Evolutionary conservation across 305 asterid species (phyloP).

Genomic region (Fraxinus dipetala): DNA sequence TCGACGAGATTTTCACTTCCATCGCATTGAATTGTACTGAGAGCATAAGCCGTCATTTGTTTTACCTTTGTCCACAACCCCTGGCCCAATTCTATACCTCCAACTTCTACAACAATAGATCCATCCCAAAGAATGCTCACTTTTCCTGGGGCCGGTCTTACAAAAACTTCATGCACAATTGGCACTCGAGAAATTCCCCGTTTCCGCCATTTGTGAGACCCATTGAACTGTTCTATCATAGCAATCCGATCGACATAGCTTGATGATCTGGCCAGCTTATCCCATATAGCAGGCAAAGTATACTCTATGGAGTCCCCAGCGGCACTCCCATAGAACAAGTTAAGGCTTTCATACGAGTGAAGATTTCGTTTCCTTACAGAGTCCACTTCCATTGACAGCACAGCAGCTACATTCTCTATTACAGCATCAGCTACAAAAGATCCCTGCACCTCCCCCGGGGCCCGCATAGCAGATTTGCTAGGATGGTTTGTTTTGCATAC

Average conservation of each 20-base stretch:
- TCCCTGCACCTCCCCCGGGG: slow-evolving; percentile 79
- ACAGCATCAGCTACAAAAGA: slow-evolving; percentile 69
- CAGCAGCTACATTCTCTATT: slow-evolving; percentile 59
- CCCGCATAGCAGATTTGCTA: slow-evolving; percentile 76
- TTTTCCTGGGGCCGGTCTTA: slow-evolving; percentile 60
- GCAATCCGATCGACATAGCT: slow-evolving; percentile 35
- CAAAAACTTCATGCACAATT: slow-evolving; percentile 37
- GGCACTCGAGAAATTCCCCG: slow-evolving; percentile 77
- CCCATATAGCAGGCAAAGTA: slow-evolving; percentile 59
- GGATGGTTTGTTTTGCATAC: slow-evolving; percentile 65
- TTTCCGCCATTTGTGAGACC: slow-evolving; percentile 45
- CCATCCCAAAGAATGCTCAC: slow-evolving; percentile 80
- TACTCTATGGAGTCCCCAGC: slow-evolving; percentile 49
- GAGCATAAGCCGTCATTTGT: slow-evolving; percentile 64
- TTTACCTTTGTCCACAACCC: slow-evolving; percentile 84
- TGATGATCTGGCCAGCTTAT: slow-evolving; percentile 48
- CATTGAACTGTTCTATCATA: slow-evolving; percentile 41
- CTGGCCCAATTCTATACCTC: slow-evolving; percentile 77
- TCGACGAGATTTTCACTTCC: slow-evolving; percentile 50
- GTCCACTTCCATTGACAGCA: slow-evolving; percentile 52
- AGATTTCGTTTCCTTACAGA: slow-evolving; percentile 48
- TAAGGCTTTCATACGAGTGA: slow-evolving; percentile 57
- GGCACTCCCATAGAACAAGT: slow-evolving; percentile 39
- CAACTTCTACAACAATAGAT: slow-evolving; percentile 69
- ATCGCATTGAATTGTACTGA: slow-evolving; percentile 44